Conservation (phyloP, 208 protist genomes). For the Acanthamoeba castellanii region DNA sequence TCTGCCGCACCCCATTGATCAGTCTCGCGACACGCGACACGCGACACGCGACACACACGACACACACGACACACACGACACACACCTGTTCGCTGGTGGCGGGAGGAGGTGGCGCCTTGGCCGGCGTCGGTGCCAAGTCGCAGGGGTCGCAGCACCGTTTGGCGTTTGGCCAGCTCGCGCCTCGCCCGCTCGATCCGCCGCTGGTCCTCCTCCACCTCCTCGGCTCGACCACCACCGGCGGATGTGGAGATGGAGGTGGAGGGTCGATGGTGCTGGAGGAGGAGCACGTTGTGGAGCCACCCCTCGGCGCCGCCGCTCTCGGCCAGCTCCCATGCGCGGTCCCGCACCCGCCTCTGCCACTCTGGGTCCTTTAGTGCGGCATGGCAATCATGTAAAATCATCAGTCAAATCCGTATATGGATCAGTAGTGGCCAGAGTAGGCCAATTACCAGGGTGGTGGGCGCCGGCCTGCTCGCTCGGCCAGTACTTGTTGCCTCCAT, state of each 20-base stretch:
- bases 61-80: background rate
- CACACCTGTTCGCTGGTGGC: background rate
- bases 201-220: background rate
- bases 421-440: too few relatives aligned
- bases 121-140: background rate
- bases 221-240: background rate
- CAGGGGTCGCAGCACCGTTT: background rate
- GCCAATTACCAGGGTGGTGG: too few relatives aligned
- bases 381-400: too few relatives aligned
- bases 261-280: background rate
- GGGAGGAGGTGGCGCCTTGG: background rate
- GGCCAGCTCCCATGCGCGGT: background rate
- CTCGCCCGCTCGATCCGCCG: background rate
- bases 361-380: background rate
- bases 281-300: background rate
- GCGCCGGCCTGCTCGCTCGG: too few relatives aligned
- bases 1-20: background rate
- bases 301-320: constrained; percentile 21
- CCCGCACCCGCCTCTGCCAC: background rate
- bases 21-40: background rate
- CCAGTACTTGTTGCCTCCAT: too few relatives aligned
- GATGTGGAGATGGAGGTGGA: background rate
- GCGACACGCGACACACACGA: background rate
- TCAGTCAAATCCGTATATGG: too few relatives aligned
- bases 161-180: background rate